Conservation (phyloP, 1,284 basidiomycete genomes). For the Melampsora americana region DNA sequence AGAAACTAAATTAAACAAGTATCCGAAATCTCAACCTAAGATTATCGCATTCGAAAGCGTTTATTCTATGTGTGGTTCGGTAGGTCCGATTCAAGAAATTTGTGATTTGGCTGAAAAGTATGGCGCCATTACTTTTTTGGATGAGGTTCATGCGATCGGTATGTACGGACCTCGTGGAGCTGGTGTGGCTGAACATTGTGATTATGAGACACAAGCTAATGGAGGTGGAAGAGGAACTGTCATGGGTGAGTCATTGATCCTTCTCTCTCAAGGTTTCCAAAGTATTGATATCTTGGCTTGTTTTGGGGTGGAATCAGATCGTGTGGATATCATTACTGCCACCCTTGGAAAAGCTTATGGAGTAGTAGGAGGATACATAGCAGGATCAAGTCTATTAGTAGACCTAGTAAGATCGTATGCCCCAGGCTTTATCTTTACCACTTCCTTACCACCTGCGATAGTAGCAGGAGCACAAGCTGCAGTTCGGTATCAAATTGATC, state of each 20-base stretch:
- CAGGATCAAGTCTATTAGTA: constrained; percentile 87
- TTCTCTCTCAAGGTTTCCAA: too few species aligned
- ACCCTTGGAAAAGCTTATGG: constrained; percentile 99
- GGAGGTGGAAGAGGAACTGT: constrained; percentile 75
- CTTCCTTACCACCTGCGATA: constrained; percentile 88
- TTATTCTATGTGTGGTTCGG: constrained; percentile 98
- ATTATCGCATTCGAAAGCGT: constrained; percentile 98
- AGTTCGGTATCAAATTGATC: constrained; percentile 87
- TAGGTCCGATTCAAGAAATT: constrained; percentile 93
- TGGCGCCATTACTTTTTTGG: constrained; percentile 94
- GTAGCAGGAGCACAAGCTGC: constrained; percentile 90
- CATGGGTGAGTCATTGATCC: constrained; percentile 83
- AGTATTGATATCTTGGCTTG: neutral
- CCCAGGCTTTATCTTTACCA: constrained; percentile 99
- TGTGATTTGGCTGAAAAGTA: constrained; percentile 96
- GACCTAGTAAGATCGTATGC: constrained; percentile 96
- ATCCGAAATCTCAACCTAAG: constrained; percentile 85
- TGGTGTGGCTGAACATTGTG: constrained; percentile 96
- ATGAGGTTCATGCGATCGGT: constrained; percentile 88
- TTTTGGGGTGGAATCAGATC: constrained; percentile 43
- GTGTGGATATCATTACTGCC: constrained; percentile 59
- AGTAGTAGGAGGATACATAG: constrained; percentile 96
- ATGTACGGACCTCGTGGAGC: constrained; percentile 96
- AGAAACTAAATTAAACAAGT: constrained; percentile 79
- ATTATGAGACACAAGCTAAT: constrained; percentile 82